Evolutionary conservation across 257 asterid species (phyloP).

Genomic region (Solanum commersonii): DNA sequence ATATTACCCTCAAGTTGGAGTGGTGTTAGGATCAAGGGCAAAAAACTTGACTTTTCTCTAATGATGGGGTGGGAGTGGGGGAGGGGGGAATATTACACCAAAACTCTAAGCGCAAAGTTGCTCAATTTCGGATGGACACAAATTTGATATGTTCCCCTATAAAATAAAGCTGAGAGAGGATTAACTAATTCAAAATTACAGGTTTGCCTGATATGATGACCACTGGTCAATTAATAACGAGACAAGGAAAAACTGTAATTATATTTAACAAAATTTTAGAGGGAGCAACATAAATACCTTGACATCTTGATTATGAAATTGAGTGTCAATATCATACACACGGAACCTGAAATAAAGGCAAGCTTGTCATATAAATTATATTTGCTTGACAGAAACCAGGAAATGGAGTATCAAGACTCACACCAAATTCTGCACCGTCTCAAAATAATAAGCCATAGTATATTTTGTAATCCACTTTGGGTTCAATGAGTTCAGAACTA

Average conservation of each 20-base stretch:
- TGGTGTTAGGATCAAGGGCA: neutral
- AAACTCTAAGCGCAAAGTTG: neutral
- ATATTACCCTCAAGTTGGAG: neutral
- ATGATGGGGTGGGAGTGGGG: neutral
- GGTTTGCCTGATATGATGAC: neutral
- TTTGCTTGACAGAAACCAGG: conserved; percentile 6
- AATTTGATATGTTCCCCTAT: neutral
- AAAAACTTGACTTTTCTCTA: neutral
- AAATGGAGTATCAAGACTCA: conserved; percentile 40
- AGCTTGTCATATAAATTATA: neutral
- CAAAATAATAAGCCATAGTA: conserved; percentile 72
- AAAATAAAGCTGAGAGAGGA: neutral
- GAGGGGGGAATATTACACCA: neutral
- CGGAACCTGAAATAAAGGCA: conserved; percentile 56
- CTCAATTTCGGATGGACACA: neutral
- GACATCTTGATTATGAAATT: conserved; percentile 60
- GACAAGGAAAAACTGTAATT: neutral
- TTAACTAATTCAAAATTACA: neutral
- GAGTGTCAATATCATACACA: conserved; percentile 83
- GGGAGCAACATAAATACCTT: conserved; percentile 40
- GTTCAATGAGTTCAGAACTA: conserved; percentile 73
- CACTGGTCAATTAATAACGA: neutral
- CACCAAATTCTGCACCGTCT: conserved; percentile 90
- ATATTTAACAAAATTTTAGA: neutral
- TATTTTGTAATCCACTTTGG: conserved; percentile 87